Evolutionary conservation across 257 asterid genomes (phyloP), one percentile per base, ranked within the genome.

Genomic region (Forsythia suspensa): DNA sequence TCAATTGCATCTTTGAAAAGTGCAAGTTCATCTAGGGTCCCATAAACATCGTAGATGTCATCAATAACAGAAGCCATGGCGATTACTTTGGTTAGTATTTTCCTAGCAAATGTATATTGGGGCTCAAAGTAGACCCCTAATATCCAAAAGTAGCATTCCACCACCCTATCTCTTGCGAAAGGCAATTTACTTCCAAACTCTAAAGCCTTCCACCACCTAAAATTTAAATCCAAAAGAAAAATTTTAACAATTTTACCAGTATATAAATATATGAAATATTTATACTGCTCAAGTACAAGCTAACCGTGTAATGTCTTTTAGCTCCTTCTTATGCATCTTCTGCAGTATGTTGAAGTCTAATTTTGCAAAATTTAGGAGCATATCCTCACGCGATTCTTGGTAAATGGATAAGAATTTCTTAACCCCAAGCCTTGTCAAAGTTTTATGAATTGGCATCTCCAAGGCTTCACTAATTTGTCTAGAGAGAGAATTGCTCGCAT

Each of bases 121-220:
- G 85, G 86, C 57, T 86, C 88, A 43, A 75, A 80, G 73, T 74
- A 79, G 37, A 82, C 70, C 0, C 70, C 78, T 57, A 77, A 5
- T 21, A 36, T 42, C 88, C 85, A 82, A 40, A 86, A 80, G 78
- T 82, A 86, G 73, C 77, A 43, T n/a, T 86, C 88, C 10, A 69
- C 85, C 20, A 86, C 6, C 39, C 88, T 72, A 5, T 84, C 86
- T 72, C 90, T 80, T 16, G 86, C 84, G 75, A 82, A 84, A 3
- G 84, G 70, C 2, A 73, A 13, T n/a, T 82, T 84, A 5, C 21
- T 80, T 6, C 71, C 16, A 6, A 70, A 78, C 10, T 80, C 82
- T n/a, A 87, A 24, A 38, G 3, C 40, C 41, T 84, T 80, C 90
- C 88, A 86, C 90, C 90, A 86, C 77, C 88, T 86, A 24, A n/a